Conservation (phyloP, 441 rosid genomes). For the Pelargonium cotyledonis region DNA sequence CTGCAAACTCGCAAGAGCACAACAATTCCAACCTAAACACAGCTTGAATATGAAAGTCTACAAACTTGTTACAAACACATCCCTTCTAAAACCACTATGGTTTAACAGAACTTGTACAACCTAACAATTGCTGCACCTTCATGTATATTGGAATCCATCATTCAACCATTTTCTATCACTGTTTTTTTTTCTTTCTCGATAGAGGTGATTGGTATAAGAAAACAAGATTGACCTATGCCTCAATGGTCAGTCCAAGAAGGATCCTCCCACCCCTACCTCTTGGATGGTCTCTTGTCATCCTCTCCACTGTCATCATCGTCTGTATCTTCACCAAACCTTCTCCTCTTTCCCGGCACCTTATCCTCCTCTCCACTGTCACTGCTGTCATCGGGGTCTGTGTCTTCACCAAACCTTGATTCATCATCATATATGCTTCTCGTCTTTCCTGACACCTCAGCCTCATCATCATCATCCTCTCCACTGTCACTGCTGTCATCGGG, state of each 20-base stretch:
- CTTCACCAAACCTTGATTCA: slow-evolving; percentile 35
- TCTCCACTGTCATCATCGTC: slow-evolving; percentile 52
- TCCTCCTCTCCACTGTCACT: slow-evolving; percentile 17
- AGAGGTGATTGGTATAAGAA: slow-evolving; percentile 15
- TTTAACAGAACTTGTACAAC: background rate
- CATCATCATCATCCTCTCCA: slow-evolving; percentile 69
- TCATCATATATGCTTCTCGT: slow-evolving; percentile 28
- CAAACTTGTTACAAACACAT: background rate
- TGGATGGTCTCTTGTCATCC: slow-evolving; percentile 69
- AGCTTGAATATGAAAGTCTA: background rate
- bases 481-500: slow-evolving; percentile 37
- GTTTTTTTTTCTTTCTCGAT: slow-evolving; percentile 25
- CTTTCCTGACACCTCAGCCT: slow-evolving; percentile 46
- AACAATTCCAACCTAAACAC: background rate
- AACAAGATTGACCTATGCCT: slow-evolving; percentile 41
- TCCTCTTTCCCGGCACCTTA: slow-evolving; percentile 63
- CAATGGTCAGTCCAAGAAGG: slow-evolving; percentile 29
- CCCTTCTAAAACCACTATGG: background rate
- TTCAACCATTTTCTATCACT: background rate
- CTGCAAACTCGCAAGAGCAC: background rate
- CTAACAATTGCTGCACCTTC: background rate
- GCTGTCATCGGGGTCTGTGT: slow-evolving; percentile 37
- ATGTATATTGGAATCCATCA: background rate
- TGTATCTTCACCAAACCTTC: slow-evolving; percentile 49
- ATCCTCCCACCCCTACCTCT: slow-evolving; percentile 44